A percentile compares a stretch with the other conserved stretches of the same genome.
Evolutionary conservation across 257 asterid genomes (phyloP).

Genomic region (Dorcoceras hygrometricum): DNA sequence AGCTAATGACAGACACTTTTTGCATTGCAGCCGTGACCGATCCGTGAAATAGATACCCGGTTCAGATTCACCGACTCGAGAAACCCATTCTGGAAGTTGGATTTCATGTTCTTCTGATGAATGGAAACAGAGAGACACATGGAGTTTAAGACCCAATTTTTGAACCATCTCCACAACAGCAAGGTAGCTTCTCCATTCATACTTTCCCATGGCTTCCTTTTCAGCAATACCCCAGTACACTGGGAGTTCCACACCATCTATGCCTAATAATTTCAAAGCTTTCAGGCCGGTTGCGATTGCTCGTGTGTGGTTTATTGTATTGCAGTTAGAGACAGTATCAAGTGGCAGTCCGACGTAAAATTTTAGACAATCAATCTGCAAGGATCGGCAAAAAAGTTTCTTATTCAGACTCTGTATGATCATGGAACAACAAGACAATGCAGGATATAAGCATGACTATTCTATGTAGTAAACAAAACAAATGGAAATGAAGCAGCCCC

Average conservation of each 20-base stretch:
- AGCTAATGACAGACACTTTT: conserved; percentile 63
- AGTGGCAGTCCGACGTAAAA: conserved; percentile 80
- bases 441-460: conserved; percentile 1
- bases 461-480: not conserved
- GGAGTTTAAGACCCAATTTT: conserved; percentile 65
- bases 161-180: conserved; percentile 60
- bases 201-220: conserved; percentile 59
- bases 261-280: conserved; percentile 77
- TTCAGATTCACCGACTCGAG: conserved; percentile 49
- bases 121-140: conserved; percentile 67
- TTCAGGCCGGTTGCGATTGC: conserved; percentile 78
- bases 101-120: conserved; percentile 44
- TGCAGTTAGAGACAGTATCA: conserved; percentile 58
- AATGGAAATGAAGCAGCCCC: not conserved
- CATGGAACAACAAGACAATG: not conserved
- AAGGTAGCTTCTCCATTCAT: conserved; percentile 72
- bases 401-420: conserved; percentile 6
- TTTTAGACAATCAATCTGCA: conserved; percentile 53
- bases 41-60: conserved; percentile 61
- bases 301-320: conserved; percentile 55
- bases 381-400: not conserved
- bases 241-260: conserved; percentile 87
- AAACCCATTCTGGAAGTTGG: conserved; percentile 71
- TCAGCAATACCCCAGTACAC: conserved; percentile 96
- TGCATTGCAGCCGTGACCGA: conserved; percentile 53